Base-by-base conservation (phyloP, 371 early-diverging fungal genomes). In the Capniomyces stellatus region DNA sequence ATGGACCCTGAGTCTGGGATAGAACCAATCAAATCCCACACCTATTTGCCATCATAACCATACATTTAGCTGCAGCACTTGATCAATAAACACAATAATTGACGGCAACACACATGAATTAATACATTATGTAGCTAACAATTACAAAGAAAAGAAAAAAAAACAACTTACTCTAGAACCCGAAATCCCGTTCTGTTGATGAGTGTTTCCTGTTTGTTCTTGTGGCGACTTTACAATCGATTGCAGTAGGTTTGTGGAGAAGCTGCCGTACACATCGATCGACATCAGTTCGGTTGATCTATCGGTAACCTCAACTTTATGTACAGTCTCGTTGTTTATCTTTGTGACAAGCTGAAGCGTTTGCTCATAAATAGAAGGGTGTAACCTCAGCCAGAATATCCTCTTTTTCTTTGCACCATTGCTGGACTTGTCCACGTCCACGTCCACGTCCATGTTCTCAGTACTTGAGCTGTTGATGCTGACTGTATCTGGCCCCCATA, bases 401-500 rank as follows among this genome's bases (percentile, higher is more conserved):
- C n/a, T n/a, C n/a, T n/a, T n/a, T n/a, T n/a, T n/a, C n/a, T n/a
- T n/a, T n/a, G n/a, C n/a, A n/a, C n/a, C n/a, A n/a, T n/a, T n/a
- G n/a, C n/a, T n/a, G 35, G 35, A 35, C 15, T 35, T 35, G 6
- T 35, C 10, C 15, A 10, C 35, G 15, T 35, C 35, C 6, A 10
- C 15, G 6, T 35, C 35, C 15, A 35, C 15, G 6, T 35, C 35
- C 15, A 10, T 6, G 35, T 15, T 35, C 15, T 35, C 10, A 6
- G 6, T 15, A 10, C 10, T 10, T 35, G 6, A 10, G 15, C 15
- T 18, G 30, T 22, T 29, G 8, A 10, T 49, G 8, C 3, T 10
- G n/a, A 24, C 28, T 8, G 25, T 19, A 8, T 27, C 10, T 27
- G 49, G 49, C 4, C 49, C 49, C 67, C 67, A 67, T 47, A 67